Evolutionary conservation across 129 eudicot species (phyloP).

Genomic region (Helichrysum umbraculigerum): DNA sequence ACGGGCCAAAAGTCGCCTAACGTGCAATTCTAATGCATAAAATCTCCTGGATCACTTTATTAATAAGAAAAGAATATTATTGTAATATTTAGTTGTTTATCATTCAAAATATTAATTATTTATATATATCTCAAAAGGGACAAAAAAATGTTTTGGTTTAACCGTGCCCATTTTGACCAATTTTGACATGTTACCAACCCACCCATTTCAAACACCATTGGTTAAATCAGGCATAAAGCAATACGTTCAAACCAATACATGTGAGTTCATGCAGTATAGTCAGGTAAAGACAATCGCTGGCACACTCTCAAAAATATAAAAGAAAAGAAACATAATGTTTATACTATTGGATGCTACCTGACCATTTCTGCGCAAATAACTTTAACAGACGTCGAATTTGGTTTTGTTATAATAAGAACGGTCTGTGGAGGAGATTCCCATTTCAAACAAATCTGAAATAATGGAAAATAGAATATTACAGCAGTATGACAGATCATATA

Average conservation of each 20-base stretch:
- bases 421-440: slow-evolving; percentile 94
- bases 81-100: neutral
- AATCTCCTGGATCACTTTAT: neutral
- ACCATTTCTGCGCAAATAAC: slow-evolving; percentile 76
- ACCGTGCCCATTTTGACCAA: neutral
- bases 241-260: slow-evolving; percentile 10
- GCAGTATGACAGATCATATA: neutral
- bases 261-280: neutral
- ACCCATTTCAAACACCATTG: neutral
- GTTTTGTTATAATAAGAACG: slow-evolving; percentile 83
- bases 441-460: slow-evolving; percentile 82
- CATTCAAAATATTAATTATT: neutral
- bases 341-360: slow-evolving; percentile 50
- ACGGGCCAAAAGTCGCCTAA: neutral
- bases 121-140: neutral
- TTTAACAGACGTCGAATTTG: slow-evolving; percentile 82
- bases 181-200: slow-evolving; percentile 6
- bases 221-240: neutral
- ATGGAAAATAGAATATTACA: neutral
- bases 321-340: slow-evolving; percentile 3
- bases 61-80: neutral
- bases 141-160: slow-evolving; percentile 2
- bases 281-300: neutral
- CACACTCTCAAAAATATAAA: neutral
- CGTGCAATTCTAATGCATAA: neutral